Percentiles rank a stretch among this genome's conserved stretches.
These are phyloP conservation scores for Populus hybrid DNA, from an alignment of 441 rosid species.

Conservation along the genomic window DNA sequence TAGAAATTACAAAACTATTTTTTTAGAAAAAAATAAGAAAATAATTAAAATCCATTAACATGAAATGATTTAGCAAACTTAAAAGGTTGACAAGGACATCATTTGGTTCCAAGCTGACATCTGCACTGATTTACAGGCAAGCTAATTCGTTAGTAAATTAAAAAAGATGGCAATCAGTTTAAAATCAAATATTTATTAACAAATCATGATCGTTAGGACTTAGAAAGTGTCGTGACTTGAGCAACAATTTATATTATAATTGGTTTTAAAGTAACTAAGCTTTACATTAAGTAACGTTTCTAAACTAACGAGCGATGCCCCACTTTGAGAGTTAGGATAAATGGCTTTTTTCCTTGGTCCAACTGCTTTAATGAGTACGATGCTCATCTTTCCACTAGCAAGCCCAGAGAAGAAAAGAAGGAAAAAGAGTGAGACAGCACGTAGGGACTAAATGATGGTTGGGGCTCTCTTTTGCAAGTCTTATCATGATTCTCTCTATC, in stretches of 20 bases:
- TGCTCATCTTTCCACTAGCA: constrained; percentile 9
- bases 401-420: constrained; percentile 14
- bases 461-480: constrained; percentile 14
- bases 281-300: constrained; percentile 13
- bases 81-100: constrained; percentile 20
- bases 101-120: constrained; percentile 8
- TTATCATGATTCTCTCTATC: constrained; percentile 8
- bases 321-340: constrained; percentile 19
- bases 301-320: constrained; percentile 3
- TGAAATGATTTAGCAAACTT: constrained; percentile 7
- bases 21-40: not conserved
- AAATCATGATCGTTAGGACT: constrained; percentile 26
- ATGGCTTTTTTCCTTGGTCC: constrained; percentile 15
- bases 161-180: constrained; percentile 7
- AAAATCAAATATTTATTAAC: constrained; percentile 3
- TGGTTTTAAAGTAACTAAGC: constrained; percentile 28
- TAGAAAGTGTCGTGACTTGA: constrained; percentile 29
- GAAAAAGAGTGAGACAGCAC: not conserved
- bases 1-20: too few relatives aligned
- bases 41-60: not conserved
- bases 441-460: not conserved
- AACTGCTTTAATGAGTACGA: constrained; percentile 21
- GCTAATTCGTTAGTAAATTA: constrained; percentile 13
- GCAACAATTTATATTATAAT: constrained; percentile 28
- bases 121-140: not conserved